Conservation (phyloP, 1,284 basidiomycete species). For the Microstroma glucosiphilum region DNA sequence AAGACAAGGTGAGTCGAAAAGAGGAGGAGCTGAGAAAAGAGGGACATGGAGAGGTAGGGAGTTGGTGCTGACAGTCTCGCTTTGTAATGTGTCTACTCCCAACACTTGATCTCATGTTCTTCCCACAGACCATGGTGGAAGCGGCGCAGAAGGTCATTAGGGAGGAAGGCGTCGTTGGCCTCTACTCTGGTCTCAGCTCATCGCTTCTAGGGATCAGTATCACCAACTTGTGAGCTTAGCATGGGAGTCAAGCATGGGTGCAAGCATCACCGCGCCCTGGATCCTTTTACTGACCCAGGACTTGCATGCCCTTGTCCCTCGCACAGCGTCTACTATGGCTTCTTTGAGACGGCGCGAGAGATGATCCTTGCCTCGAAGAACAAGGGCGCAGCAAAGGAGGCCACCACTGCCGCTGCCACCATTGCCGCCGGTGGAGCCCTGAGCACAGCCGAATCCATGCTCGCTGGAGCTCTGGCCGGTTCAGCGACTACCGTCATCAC, state of each 20-base stretch:
- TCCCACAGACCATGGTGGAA: conserved; percentile 28
- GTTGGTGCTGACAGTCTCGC: not conserved
- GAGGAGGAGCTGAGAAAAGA: not conserved
- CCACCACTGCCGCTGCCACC: conserved; percentile 54
- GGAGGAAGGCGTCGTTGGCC: conserved; percentile 73
- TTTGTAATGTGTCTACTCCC: too few species aligned
- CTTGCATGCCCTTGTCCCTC: not conserved
- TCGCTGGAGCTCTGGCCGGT: conserved; percentile 81
- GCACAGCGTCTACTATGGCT: conserved; percentile 51
- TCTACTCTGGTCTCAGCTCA: conserved; percentile 82
- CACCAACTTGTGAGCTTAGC: conserved; percentile 65
- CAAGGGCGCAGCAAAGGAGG: conserved; percentile 53
- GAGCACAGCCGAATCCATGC: conserved; percentile 77
- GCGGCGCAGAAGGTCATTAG: conserved; percentile 69
- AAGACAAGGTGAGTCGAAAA: conserved; percentile 57
- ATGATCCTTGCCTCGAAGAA: conserved; percentile 45
- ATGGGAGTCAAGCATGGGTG: not conserved
- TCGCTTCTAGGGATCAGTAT: conserved; percentile 84
- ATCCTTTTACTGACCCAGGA: not conserved
- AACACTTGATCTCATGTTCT: conserved; percentile 11
- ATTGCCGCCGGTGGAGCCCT: conserved; percentile 55
- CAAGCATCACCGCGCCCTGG: not conserved
- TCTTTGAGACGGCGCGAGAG: conserved; percentile 51
- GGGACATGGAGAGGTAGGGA: not conserved
- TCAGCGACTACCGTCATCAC: conserved; percentile 82